phyloP scores from a whole-genome alignment of 805 yeast genomes.

The Kuraishia capsulata region DNA sequence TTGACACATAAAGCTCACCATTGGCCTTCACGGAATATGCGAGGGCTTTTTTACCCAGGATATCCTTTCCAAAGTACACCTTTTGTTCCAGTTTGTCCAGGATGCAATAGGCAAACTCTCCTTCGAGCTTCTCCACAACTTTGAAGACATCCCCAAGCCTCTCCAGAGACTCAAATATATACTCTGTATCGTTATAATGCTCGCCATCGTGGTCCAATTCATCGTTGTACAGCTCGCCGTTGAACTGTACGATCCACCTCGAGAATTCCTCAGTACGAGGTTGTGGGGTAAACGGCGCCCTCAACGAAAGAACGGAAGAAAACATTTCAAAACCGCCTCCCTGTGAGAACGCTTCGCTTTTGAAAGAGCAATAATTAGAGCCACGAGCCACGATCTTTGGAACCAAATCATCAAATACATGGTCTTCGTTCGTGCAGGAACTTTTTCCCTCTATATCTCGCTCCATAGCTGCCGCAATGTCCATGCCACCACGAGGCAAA shows the following conservation, averaged over 20 bases:
- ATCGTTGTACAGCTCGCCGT: constrained; percentile 79
- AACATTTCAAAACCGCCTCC: constrained; percentile 26
- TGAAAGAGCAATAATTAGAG: constrained; percentile 40
- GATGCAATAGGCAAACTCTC: constrained; percentile 74
- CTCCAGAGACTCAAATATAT: constrained; percentile 32
- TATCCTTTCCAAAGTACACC: constrained; percentile 77
- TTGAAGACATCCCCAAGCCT: constrained; percentile 25
- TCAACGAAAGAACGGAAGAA: constrained; percentile 72
- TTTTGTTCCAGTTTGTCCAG: constrained; percentile 28
- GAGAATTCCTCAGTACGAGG: constrained; percentile 35
- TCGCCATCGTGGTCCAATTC: constrained; percentile 28
- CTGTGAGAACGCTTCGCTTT: too few species aligned
- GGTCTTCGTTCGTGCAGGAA: constrained; percentile 2
- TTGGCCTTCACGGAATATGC: constrained; percentile 26
- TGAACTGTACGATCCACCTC: constrained; percentile 56
- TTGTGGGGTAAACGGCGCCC: constrained; percentile 74
- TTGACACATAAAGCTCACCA: constrained; percentile 34
- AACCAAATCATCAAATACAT: constrained; percentile 24
- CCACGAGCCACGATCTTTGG: constrained; percentile 52
- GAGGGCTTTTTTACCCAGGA: constrained; percentile 73
- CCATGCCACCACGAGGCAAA: too few species aligned
- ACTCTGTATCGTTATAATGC: constrained; percentile 54
- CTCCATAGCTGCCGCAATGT: too few species aligned
- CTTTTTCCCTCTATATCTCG: too few species aligned
- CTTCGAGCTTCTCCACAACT: constrained; percentile 42